Evolutionary conservation across 1,284 basidiomycete species (phyloP), one percentile per base, ranked within the genome.

Genomic region (Cryptococcus depauperatus): DNA sequence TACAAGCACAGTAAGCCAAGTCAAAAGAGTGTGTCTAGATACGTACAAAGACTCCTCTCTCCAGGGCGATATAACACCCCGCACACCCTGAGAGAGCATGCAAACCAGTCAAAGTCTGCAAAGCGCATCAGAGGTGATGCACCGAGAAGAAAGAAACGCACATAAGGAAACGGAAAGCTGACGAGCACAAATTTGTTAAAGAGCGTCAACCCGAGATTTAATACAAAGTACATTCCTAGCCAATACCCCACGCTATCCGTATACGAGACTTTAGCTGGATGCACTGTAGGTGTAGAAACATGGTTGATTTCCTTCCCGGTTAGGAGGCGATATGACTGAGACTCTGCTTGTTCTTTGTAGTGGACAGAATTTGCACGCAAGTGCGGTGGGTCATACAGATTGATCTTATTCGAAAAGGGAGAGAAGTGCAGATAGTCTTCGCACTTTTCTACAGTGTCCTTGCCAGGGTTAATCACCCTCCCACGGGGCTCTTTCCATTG

Each of bases 111-210:
- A 92, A 76, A 2, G 85, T 85, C 73, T 72, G 11, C 18, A 29
- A 25, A 25, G 23, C 25, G 39, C 41, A 32, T 28, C 21, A 29
- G 43, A 47, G 41, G 48, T n/a, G 16, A 14, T 18, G 28, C 22
- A 19, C 18, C 5, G 35, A 21, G n/a, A 21, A 23, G 19, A 3
- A 22, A 14, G 8, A 4, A 13, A 68, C 71, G 65, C 58, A 73
- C 71, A 53, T 92, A 95, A 4, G 91, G 90, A 62, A 88, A 95
- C 0, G 91, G 91, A 66, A 95, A 95, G 46, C 77, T 79, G 43
- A 85, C 81, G 47, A 95, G 79, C 9, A 95, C 82, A 34, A 80
- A 75, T 71, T 96, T 95, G 78, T 95, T 95, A 73, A 88, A 92
- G 34, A 96, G 73, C 1, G 91, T 95, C 52, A 95, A 77, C 6